Percentiles rank a stretch among this genome's conserved stretches.
phyloP scores from a whole-genome alignment of 208 protist species.

The Jaenimonas drosophilae region DNA sequence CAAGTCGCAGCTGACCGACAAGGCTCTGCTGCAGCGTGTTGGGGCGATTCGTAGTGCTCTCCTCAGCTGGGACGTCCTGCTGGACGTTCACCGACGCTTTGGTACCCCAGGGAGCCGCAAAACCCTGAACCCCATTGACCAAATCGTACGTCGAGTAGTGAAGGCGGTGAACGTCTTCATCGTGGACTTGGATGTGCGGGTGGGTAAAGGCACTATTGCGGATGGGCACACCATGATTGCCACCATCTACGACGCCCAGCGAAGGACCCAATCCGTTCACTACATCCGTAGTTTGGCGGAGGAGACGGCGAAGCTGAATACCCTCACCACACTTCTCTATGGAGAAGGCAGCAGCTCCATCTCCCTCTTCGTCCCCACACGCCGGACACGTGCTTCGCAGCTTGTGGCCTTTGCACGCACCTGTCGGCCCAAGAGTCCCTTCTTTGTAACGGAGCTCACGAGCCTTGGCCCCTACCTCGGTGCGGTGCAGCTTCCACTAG shows the following conservation, averaged over 20 bases:
- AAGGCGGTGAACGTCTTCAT: conserved; percentile 88
- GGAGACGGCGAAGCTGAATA: conserved; percentile 73
- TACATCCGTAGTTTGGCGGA: conserved; percentile 84
- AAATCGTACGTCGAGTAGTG: conserved; percentile 82
- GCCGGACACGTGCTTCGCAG: conserved; percentile 53
- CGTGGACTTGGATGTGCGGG: conserved; percentile 80
- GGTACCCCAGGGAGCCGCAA: conserved; percentile 78
- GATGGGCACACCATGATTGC: conserved; percentile 89
- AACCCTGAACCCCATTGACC: conserved; percentile 74
- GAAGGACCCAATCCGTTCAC: conserved; percentile 66
- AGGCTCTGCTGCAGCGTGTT: too few relatives aligned
- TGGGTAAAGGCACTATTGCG: conserved; percentile 79
- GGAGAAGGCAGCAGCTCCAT: conserved; percentile 86
- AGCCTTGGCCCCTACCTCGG: conserved; percentile 67
- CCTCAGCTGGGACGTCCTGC: conserved; percentile 66
- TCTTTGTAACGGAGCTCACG: conserved; percentile 78
- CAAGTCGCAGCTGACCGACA: conserved; percentile 6
- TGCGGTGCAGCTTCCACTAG: conserved; percentile 45
- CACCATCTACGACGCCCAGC: conserved; percentile 85
- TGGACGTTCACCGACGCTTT: conserved; percentile 79
- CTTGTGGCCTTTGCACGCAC: conserved; percentile 82
- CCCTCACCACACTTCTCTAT: conserved; percentile 78
- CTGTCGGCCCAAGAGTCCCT: conserved; percentile 85
- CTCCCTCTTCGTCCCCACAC: conserved; percentile 81
- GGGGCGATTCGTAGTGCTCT: conserved; percentile 48